phyloP scores from a whole-genome alignment of 768 basidiomycete genomes.

The Clitopilus passeckerianus region DNA sequence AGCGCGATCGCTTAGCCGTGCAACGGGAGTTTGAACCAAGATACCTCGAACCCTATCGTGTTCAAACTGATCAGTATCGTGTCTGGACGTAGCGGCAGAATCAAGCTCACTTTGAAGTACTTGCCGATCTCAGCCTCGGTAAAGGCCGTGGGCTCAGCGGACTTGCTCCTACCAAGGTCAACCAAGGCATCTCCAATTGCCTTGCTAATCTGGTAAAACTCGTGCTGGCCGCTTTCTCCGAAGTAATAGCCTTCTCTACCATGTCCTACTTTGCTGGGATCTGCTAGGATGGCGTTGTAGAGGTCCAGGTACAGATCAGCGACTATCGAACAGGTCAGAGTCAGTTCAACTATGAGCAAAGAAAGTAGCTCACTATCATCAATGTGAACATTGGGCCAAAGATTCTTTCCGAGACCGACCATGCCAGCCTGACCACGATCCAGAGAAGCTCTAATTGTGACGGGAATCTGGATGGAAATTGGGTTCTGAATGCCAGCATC shows the following conservation, averaged over 20 bases:
- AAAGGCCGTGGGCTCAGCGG: constrained; percentile 39
- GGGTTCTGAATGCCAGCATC: constrained; percentile 48
- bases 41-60: constrained; percentile 23
- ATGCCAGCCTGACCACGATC: constrained; percentile 46
- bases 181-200: constrained; percentile 33
- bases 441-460: constrained; percentile 37
- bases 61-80: neutral
- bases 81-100: neutral
- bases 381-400: constrained; percentile 56
- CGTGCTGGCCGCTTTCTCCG: constrained; percentile 45
- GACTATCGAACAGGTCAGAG: constrained; percentile 21
- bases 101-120: constrained; percentile 26
- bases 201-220: constrained; percentile 33
- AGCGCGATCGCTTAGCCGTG: constrained; percentile 25
- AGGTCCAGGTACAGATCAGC: constrained; percentile 23
- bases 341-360: neutral
- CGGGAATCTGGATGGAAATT: constrained; percentile 49
- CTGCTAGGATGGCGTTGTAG: constrained; percentile 29
- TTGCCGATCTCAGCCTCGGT: constrained; percentile 39
- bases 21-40: constrained; percentile 37
- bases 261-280: constrained; percentile 26
- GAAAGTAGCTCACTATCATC: constrained; percentile 36
- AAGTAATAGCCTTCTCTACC: constrained; percentile 53
- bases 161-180: constrained; percentile 28
- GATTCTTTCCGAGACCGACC: constrained; percentile 51